Evolutionary conservation across 306 rosid species (phyloP).

Genomic region (Coriaria nepalensis): DNA sequence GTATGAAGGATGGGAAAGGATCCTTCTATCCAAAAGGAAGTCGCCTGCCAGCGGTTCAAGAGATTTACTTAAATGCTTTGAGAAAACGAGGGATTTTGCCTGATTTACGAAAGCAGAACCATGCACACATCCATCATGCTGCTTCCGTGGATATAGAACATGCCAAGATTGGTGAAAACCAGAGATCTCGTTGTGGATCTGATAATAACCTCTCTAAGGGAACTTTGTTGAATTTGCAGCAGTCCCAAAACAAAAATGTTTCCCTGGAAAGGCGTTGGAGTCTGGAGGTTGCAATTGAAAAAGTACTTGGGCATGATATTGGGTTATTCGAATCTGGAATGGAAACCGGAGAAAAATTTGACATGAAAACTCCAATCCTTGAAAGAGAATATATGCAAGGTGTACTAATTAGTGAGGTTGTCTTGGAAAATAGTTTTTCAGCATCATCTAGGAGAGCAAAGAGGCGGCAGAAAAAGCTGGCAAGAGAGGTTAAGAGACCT

Average conservation of each 20-base stretch:
- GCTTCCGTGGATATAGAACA: constrained; percentile 52
- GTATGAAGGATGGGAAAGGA: constrained; percentile 94
- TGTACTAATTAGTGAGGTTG: constrained; percentile 83
- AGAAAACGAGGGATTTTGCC: constrained; percentile 90
- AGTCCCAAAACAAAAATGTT: constrained; percentile 56
- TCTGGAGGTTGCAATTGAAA: constrained; percentile 90
- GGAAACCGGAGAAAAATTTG: constrained; percentile 37
- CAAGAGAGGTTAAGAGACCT: constrained; percentile 66
- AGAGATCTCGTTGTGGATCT: constrained; percentile 36
- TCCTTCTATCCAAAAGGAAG: constrained; percentile 82
- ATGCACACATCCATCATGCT: constrained; percentile 72
- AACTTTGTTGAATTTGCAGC: constrained; percentile 66
- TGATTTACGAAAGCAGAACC: constrained; percentile 67
- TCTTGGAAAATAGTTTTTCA: constrained; percentile 55
- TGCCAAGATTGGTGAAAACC: constrained; percentile 47
- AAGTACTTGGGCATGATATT: constrained; percentile 58
- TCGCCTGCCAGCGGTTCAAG: constrained; percentile 77
- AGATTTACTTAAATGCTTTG: constrained; percentile 78
- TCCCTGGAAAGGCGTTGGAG: constrained; percentile 98
- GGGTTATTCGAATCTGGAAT: constrained; percentile 30
- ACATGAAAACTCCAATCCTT: constrained; percentile 46
- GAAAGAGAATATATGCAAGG: constrained; percentile 99
- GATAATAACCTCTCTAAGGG: constrained; percentile 52
- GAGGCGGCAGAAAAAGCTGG: constrained; percentile 60
- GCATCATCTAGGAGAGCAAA: constrained; percentile 44